These are phyloP conservation scores for Rhododendron mucronatum DNA, from an alignment of 148 eudicot species.

Conservation along the genomic window DNA sequence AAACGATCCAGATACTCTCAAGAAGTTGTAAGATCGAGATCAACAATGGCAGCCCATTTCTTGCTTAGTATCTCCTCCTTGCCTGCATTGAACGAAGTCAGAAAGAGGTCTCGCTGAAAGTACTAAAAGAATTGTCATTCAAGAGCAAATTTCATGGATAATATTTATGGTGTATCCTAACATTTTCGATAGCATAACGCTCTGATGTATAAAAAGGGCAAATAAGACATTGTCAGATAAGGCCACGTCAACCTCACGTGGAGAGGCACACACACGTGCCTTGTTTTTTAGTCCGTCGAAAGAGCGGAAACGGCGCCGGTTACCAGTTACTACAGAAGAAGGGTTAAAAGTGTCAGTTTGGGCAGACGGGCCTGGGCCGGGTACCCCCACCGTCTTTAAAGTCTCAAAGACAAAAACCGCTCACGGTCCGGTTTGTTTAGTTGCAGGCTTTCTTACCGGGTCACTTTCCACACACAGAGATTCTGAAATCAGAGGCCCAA, in stretches of 20 bases:
- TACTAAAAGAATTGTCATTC: no score
- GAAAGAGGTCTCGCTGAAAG: no score
- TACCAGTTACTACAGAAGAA: neutral
- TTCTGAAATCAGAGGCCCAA: neutral
- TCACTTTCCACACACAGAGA: neutral
- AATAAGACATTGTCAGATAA: slow-evolving; percentile 1
- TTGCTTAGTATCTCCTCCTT: no score
- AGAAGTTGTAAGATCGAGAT: no score
- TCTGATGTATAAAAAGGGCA: neutral
- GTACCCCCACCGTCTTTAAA: slow-evolving; percentile 8
- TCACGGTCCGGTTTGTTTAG: slow-evolving; percentile 16
- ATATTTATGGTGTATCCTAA: no score
- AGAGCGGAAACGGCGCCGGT: slow-evolving; percentile 22
- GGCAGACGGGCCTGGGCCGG: slow-evolving; percentile 15
- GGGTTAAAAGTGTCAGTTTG: neutral
- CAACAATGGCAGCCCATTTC: no score
- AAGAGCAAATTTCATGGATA: no score
- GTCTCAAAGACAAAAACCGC: slow-evolving; percentile 14
- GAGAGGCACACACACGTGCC: slow-evolving; percentile 16
- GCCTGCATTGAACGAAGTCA: no score
- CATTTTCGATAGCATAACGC: neutral
- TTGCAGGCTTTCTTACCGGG: neutral
- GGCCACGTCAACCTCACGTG: slow-evolving; percentile 25
- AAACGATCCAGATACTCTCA: no score
- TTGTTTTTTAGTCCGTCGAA: neutral